These are phyloP conservation scores for Penicillium roqueforti DNA, from an alignment of 495 filamentous ascomycete genomes.

Conservation along the genomic window DNA sequence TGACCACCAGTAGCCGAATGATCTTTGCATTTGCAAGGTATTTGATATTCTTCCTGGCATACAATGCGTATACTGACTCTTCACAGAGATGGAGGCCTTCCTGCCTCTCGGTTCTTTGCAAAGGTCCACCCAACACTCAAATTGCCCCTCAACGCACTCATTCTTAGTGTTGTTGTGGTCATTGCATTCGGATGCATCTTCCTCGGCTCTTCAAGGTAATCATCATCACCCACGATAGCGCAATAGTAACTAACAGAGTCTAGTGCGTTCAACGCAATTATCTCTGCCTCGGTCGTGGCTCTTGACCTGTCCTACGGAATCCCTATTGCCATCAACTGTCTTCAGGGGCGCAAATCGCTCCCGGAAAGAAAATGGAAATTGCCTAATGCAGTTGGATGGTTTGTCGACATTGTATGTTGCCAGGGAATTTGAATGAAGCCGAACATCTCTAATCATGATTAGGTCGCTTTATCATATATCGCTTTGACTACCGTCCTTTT, in stretches of 20 bases:
- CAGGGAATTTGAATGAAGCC: conserved; percentile 15
- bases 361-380: conserved; percentile 58
- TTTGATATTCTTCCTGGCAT: neutral
- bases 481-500: conserved; percentile 67
- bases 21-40: conserved; percentile 63
- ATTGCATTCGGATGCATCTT: conserved; percentile 68
- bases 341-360: conserved; percentile 58
- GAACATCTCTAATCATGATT: neutral
- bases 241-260: neutral
- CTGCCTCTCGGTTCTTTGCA: conserved; percentile 57
- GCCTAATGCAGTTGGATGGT: conserved; percentile 53
- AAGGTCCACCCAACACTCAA: conserved; percentile 56
- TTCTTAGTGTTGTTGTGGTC: conserved; percentile 56
- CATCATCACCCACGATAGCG: neutral
- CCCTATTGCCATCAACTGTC: conserved; percentile 59
- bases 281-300: conserved; percentile 65
- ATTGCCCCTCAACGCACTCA: conserved; percentile 63
- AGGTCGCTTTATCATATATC: conserved; percentile 61
- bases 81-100: conserved; percentile 60
- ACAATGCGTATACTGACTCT: neutral
- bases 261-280: conserved; percentile 57
- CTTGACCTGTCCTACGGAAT: conserved; percentile 68
- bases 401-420: conserved; percentile 50
- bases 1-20: conserved; percentile 72
- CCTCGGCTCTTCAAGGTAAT: conserved; percentile 58